Conservation (phyloP, 768 basidiomycete species). For the Cyclocybe cylindracea region DNA sequence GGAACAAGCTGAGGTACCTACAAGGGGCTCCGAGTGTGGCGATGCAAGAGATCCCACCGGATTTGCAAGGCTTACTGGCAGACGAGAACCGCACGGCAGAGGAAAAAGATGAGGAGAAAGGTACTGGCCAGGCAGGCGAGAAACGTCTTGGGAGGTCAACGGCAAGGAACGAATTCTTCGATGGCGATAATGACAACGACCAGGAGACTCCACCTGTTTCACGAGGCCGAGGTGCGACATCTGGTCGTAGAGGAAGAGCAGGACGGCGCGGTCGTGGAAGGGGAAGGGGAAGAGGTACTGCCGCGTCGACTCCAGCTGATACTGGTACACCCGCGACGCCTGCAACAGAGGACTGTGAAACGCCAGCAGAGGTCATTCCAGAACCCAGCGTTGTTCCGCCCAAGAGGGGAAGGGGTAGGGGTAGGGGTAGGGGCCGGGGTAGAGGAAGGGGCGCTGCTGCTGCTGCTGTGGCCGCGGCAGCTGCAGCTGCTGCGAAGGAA, state of each 20-base stretch:
- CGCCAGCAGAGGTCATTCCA: background rate
- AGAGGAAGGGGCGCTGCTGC: slow-evolving; percentile 28
- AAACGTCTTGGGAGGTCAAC: slow-evolving; percentile 50
- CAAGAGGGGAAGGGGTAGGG: slow-evolving; percentile 33
- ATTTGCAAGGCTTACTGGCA: slow-evolving; percentile 74
- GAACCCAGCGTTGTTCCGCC: slow-evolving; percentile 16
- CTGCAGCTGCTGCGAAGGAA: slow-evolving; percentile 18
- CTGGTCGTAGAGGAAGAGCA: slow-evolving; percentile 24
- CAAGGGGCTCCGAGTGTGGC: slow-evolving; percentile 96
- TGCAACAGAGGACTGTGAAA: slow-evolving; percentile 19
- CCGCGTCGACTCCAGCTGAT: slow-evolving; percentile 12
- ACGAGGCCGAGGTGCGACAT: slow-evolving; percentile 20
- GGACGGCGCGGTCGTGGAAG: slow-evolving; percentile 27
- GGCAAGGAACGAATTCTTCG: slow-evolving; percentile 71
- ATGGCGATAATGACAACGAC: slow-evolving; percentile 72
- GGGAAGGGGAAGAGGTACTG: slow-evolving; percentile 23
- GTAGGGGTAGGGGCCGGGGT: slow-evolving; percentile 35
- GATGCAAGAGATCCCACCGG: slow-evolving; percentile 96
- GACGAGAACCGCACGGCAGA: slow-evolving; percentile 70
- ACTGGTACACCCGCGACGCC: slow-evolving; percentile 16
- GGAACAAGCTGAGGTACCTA: slow-evolving; percentile 87
- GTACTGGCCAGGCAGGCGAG: slow-evolving; percentile 59
- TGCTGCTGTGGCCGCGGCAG: slow-evolving; percentile 27
- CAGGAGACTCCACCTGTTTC: slow-evolving; percentile 29
- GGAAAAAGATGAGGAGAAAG: slow-evolving; percentile 69